Evolutionary conservation across 192 early-diverging fungal genomes (phyloP).

Genomic region (Gonapodya sp.): DNA sequence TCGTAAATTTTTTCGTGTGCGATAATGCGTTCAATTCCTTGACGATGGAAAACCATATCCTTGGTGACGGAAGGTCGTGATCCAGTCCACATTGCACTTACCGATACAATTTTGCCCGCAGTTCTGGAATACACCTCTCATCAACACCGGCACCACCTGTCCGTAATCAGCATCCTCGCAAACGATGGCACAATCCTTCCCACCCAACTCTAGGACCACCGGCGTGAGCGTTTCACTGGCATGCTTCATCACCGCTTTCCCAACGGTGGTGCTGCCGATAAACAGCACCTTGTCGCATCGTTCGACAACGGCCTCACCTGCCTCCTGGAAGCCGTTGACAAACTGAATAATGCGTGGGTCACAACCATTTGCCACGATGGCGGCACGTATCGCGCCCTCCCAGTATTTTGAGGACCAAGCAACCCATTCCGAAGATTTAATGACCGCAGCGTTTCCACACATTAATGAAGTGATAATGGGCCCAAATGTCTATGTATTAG

Average conservation of each 20-base stretch:
- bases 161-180: conserved; percentile 60
- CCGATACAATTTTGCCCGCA: conserved; percentile 72
- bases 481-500: conserved; percentile 57
- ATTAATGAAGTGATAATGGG: conserved; percentile 74
- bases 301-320: conserved; percentile 63
- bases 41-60: conserved; percentile 19
- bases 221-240: conserved; percentile 69
- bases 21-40: conserved; percentile 78
- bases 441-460: conserved; percentile 73
- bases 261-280: conserved; percentile 76
- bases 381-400: conserved; percentile 49
- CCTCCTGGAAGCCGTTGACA: conserved; percentile 67
- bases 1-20: conserved; percentile 62
- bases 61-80: background rate
- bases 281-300: conserved; percentile 56
- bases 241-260: conserved; percentile 60
- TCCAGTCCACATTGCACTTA: background rate
- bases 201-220: conserved; percentile 80
- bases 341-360: conserved; percentile 69
- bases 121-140: conserved; percentile 83
- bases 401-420: conserved; percentile 70
- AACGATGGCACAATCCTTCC: conserved; percentile 79
- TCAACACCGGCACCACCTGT: conserved; percentile 57
- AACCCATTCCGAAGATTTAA: conserved; percentile 77
- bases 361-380: conserved; percentile 62